Base-by-base conservation (phyloP, 2,329 filamentous ascomycete genomes). In the Leptosphaerulina australis region DNA sequence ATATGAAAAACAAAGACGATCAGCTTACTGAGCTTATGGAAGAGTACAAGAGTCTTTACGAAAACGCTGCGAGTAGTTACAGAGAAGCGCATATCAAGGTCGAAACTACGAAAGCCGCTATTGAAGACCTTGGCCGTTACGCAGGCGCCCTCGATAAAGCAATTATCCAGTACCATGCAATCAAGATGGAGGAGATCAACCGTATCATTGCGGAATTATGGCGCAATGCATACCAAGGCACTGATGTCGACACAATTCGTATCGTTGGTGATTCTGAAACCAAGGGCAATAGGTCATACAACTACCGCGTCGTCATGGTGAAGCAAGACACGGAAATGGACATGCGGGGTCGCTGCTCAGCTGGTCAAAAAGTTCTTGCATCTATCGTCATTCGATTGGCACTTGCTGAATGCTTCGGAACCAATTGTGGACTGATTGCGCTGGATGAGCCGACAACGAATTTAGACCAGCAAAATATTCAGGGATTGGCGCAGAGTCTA, bases 181-280 rank as follows among this genome's bases (percentile, higher is more conserved):
- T 96, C 69, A 99, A 99, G 79, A 99, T 99, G 94, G 90, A 94
- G 62, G 92, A 99, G 72, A 93, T 99, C 72, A 99, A 99, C 74
- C 83, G 86, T 48, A 97, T 97, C 71, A 88, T 95, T 40, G 90
- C 89, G 58, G 94, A 99, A 72, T 82, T 99, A n/a, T 99, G 94
- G 94, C 90, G 90, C 74, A 88, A 87, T 67, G 97, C 94, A 1
- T 99, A 99, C 75, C 90, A 95, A 70, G 94, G 94, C 58, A 97
- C 93, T 0, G 94, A 99, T 68, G 92, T 99, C 46, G 94, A 99
- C 77, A 94, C 90, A 1, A 96, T 99, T 68, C 83, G 95, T 67
- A 97, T 99, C 75, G 88, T 89, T 30, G 96, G 92, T 14, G 93
- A 97, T 73, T 88, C 86, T 63, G 94, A 97, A 70, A 80, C 80